Percentiles rank a stretch among this genome's conserved stretches.
Conservation (phyloP, 768 basidiomycete genomes). For the Daedalea quercina region DNA sequence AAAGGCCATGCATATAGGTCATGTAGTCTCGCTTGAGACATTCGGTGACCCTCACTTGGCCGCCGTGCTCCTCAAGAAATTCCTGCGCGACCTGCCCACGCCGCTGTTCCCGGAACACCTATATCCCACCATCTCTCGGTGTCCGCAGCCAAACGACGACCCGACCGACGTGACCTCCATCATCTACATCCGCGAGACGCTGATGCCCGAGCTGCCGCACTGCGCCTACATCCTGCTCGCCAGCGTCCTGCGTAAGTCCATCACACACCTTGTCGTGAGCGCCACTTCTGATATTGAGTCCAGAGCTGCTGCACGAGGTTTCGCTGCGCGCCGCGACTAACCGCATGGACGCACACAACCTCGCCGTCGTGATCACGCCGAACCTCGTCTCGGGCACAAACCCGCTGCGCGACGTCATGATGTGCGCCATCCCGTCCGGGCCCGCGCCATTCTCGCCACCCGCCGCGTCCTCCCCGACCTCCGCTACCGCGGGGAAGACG, state of each 20-base stretch:
- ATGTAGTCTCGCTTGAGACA: slow-evolving; percentile 70
- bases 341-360: slow-evolving; percentile 79
- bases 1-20: slow-evolving; percentile 34
- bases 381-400: slow-evolving; percentile 71
- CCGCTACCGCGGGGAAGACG: slow-evolving; percentile 39
- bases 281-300: neutral
- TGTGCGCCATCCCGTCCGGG: slow-evolving; percentile 57
- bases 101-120: slow-evolving; percentile 70
- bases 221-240: slow-evolving; percentile 73
- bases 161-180: slow-evolving; percentile 51
- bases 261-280: neutral
- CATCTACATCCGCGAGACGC: slow-evolving; percentile 57
- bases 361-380: slow-evolving; percentile 72
- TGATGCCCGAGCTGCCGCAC: slow-evolving; percentile 62
- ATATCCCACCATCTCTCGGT: slow-evolving; percentile 60
- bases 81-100: slow-evolving; percentile 70
- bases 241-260: slow-evolving; percentile 32
- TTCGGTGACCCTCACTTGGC: slow-evolving; percentile 77
- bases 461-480: slow-evolving; percentile 12
- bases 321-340: slow-evolving; percentile 61
- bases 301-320: slow-evolving; percentile 78
- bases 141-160: slow-evolving; percentile 52
- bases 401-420: slow-evolving; percentile 63
- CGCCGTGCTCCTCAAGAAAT: slow-evolving; percentile 83
- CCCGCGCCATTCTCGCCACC: slow-evolving; percentile 30